A percentile compares a stretch with the other conserved stretches of the same genome.
phyloP scores from a whole-genome alignment of 768 basidiomycete species.

The Crepidotus variabilis region DNA sequence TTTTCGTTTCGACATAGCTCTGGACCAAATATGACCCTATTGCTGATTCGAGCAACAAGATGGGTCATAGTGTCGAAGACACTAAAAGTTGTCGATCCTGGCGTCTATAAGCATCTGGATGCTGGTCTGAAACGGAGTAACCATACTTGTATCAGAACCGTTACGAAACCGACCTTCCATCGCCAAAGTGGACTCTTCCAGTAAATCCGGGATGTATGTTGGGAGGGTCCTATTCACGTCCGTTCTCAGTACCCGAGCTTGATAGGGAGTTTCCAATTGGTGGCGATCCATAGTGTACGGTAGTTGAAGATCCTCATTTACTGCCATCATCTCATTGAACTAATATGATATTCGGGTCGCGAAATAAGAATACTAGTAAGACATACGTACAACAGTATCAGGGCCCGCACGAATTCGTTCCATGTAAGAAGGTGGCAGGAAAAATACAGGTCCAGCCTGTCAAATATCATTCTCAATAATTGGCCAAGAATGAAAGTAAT shows the following conservation, averaged over 20 bases:
- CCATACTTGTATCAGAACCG: conserved; percentile 10
- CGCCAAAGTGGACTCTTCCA: conserved; percentile 30
- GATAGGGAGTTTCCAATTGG: conserved; percentile 30
- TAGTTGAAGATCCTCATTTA: conserved; percentile 32
- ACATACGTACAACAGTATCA: conserved; percentile 27
- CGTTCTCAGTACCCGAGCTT: conserved; percentile 29
- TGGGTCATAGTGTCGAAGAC: conserved; percentile 35
- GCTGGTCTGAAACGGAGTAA: not conserved
- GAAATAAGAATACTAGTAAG: not conserved
- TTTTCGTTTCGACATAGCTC: conserved; percentile 30
- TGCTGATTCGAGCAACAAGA: conserved; percentile 32
- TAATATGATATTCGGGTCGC: conserved; percentile 7
- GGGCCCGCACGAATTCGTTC: conserved; percentile 27
- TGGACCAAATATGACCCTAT: conserved; percentile 34
- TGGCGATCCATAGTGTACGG: conserved; percentile 34
- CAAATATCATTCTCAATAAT: not conserved
- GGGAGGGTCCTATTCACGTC: conserved; percentile 34
- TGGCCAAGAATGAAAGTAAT: not conserved
- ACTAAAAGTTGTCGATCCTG: conserved; percentile 19
- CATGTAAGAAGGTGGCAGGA: conserved; percentile 28
- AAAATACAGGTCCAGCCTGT: conserved; percentile 30
- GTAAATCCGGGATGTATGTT: conserved; percentile 30
- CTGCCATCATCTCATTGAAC: conserved; percentile 32
- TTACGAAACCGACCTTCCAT: conserved; percentile 19
- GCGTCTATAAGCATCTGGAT: conserved; percentile 1